Evolutionary conservation across 1,284 basidiomycete genomes (phyloP).

Genomic region (Wolfiporia cocos): DNA sequence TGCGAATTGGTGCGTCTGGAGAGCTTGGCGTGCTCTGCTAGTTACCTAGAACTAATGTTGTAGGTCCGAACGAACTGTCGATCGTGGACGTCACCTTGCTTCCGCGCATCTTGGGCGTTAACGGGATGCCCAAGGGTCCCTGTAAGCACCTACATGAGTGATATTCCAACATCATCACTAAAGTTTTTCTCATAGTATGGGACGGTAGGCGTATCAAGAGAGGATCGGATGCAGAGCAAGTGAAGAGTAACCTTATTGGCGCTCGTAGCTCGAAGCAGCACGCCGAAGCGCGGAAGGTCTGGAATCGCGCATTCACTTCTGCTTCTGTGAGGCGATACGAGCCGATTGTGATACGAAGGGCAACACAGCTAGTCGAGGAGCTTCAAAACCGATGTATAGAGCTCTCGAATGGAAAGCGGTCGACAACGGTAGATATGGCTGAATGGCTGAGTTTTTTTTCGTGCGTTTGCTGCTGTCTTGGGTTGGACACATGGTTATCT

Average conservation of each 20-base stretch:
- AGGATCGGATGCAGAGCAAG: constrained; percentile 1
- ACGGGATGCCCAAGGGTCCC: constrained; percentile 10
- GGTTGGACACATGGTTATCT: constrained; percentile 1
- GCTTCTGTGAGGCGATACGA: constrained; percentile 48
- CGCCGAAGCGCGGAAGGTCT: constrained; percentile 40
- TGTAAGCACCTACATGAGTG: constrained; percentile 1
- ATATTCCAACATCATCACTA: background rate
- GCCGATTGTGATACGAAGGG: constrained; percentile 32
- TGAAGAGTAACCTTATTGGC: constrained; percentile 13
- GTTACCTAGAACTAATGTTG: background rate
- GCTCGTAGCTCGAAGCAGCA: constrained; percentile 34
- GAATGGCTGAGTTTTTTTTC: constrained; percentile 45
- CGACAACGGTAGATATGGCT: constrained; percentile 32
- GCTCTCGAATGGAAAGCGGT: constrained; percentile 18
- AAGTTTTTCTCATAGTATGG: background rate
- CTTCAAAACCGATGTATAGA: constrained; percentile 16
- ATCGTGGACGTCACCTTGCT: constrained; percentile 17
- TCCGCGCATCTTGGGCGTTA: constrained; percentile 12
- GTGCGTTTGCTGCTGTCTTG: constrained; percentile 28
- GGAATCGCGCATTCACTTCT: constrained; percentile 46
- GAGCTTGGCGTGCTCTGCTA: background rate
- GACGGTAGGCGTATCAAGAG: constrained; percentile 4
- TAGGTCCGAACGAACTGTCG: constrained; percentile 24
- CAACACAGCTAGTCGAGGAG: constrained; percentile 31
- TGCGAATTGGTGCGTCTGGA: constrained; percentile 19